Base-by-base conservation (phyloP, 1,284 basidiomycete species). In the Ganoderma boninense region DNA sequence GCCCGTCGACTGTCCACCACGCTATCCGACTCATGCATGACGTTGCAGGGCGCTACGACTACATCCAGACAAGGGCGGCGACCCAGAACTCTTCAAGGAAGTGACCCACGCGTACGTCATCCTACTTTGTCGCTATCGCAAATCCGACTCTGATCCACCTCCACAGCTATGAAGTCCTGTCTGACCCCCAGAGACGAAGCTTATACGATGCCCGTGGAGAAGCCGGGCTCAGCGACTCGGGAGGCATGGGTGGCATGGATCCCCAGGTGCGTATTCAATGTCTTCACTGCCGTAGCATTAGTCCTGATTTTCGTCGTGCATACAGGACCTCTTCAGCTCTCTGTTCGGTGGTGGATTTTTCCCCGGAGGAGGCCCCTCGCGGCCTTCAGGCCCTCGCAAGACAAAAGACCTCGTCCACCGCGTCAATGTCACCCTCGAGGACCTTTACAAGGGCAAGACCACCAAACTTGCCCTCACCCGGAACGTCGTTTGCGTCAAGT, bases 351-450 rank as follows among this genome's bases (percentile, higher is more conserved):
- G 90, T 26, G 93, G 92, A 13, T 83, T 84, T 62, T 85, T 85
- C 65, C 81, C 81, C 52, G 69, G 66, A 8, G 88, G 90, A 62
- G 90, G 90, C 2, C 84, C 88, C 26, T 83, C 84, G 62, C 86
- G 92, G 66, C 89, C 88, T 10, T 86, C 87, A 68, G 96, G 96
- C n/a, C 93, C 95, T n/a, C 93, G 95, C 79, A 97, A 95, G 82
- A 98, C 97, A 74, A 99, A 99, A 83, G 98, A 99, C 82, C 94
- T 99, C 75, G 94, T 99, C 13, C 98, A 99, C 85, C 95, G 97
- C 71, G 95, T 99, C 77, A 90, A 94, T 79, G 97, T 98, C 77
- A 92, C 96, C 56, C 92, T 99, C 77, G 97, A 99, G 84, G 98
- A 99, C 82, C 90, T 99, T 11, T 99, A 98, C 91, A 96, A 95